Conservation (phyloP, 768 basidiomycete genomes). For the Boletus sp. region DNA sequence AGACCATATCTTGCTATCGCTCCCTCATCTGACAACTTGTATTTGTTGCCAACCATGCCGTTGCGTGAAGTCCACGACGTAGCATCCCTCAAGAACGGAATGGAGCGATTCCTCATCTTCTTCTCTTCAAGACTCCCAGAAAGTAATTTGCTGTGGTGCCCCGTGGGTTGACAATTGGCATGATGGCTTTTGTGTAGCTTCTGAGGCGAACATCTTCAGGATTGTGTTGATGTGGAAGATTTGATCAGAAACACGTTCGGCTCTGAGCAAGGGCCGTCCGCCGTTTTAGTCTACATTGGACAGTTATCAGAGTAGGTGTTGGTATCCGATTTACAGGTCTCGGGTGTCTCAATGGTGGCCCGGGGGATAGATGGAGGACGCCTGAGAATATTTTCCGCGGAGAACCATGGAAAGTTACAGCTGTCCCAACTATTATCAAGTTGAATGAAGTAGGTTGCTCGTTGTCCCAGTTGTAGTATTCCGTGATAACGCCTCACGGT, state of each 20-base stretch:
- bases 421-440: slow-evolving; percentile 68
- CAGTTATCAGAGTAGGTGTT: slow-evolving; percentile 55
- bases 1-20: not conserved
- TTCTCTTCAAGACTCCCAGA: slow-evolving; percentile 66
- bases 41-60: slow-evolving; percentile 42
- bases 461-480: slow-evolving; percentile 1
- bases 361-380: slow-evolving; percentile 65
- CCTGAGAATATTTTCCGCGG: slow-evolving; percentile 56
- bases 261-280: slow-evolving; percentile 44
- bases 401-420: slow-evolving; percentile 57
- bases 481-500: not conserved
- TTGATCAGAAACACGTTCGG: slow-evolving; percentile 52
- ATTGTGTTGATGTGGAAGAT: slow-evolving; percentile 62
- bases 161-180: slow-evolving; percentile 42
- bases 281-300: slow-evolving; percentile 67
- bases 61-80: slow-evolving; percentile 41
- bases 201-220: slow-evolving; percentile 40
- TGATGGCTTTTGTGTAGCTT: not conserved
- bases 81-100: slow-evolving; percentile 36
- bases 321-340: not conserved
- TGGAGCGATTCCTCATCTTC: slow-evolving; percentile 64
- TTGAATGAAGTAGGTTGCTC: slow-evolving; percentile 49
- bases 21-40: not conserved
- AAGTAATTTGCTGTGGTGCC: slow-evolving; percentile 57
- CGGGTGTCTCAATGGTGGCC: not conserved